phyloP scores from a whole-genome alignment of 768 basidiomycete species.

The Xanthoconium stramineum region DNA sequence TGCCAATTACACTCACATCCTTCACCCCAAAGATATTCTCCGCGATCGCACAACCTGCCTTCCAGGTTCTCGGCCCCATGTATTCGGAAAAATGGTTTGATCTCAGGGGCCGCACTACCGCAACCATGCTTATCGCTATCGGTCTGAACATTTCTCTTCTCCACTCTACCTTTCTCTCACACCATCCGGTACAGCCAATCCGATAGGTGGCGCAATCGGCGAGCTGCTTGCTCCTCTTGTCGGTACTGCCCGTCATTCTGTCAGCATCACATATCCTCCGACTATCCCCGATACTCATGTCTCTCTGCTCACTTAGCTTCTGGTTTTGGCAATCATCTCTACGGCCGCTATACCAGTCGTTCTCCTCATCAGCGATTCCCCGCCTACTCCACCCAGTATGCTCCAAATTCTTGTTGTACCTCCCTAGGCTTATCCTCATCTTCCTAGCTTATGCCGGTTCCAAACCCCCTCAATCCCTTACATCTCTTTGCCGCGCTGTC shows the following conservation, averaged over 20 bases:
- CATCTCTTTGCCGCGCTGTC: constrained; percentile 53
- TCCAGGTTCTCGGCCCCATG: constrained; percentile 73
- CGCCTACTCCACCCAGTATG: constrained; percentile 79
- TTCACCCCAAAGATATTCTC: constrained; percentile 49
- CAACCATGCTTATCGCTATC: constrained; percentile 59
- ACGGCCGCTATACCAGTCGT: constrained; percentile 58
- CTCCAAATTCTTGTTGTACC: neutral
- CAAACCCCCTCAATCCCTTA: constrained; percentile 50
- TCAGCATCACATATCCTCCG: constrained; percentile 30
- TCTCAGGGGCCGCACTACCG: constrained; percentile 70
- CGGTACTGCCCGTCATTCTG: constrained; percentile 53
- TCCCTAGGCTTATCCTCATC: neutral
- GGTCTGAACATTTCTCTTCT: constrained; percentile 25
- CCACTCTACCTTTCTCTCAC: neutral
- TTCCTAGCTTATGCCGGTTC: constrained; percentile 62
- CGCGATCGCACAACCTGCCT: constrained; percentile 65
- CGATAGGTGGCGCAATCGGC: constrained; percentile 68
- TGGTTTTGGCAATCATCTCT: constrained; percentile 68
- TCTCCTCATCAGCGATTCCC: constrained; percentile 56
- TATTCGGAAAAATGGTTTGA: constrained; percentile 87
- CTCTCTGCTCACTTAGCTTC: constrained; percentile 41
- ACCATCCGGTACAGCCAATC: constrained; percentile 50
- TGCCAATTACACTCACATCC: neutral
- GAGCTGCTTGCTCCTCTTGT: constrained; percentile 69
- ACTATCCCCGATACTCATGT: neutral